These are phyloP conservation scores for Cerioporus squamosus DNA, from an alignment of 1,284 basidiomycete genomes.

Conservation along the genomic window DNA sequence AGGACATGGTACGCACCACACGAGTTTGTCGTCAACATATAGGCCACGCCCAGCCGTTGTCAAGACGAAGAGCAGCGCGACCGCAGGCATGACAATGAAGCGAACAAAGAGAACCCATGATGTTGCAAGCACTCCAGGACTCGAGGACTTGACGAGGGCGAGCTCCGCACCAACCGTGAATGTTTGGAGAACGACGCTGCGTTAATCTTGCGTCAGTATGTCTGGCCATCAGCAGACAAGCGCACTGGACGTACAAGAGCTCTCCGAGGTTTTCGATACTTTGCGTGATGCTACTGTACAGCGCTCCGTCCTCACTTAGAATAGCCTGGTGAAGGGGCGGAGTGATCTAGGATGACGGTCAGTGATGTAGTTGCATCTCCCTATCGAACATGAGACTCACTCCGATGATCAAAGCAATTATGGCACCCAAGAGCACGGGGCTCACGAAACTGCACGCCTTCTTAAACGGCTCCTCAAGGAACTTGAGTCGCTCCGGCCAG, in stretches of 20 bases:
- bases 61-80: conserved; percentile 34
- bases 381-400: conserved; percentile 26
- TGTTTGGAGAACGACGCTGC: conserved; percentile 35
- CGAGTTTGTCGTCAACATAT: conserved; percentile 37
- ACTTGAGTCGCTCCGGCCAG: conserved; percentile 26
- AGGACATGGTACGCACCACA: conserved; percentile 30
- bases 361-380: neutral
- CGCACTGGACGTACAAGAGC: conserved; percentile 30
- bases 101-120: conserved; percentile 34
- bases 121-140: conserved; percentile 27
- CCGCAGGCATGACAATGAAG: conserved; percentile 34
- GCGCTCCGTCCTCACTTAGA: conserved; percentile 27
- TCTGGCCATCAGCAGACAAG: neutral
- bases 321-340: conserved; percentile 30
- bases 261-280: conserved; percentile 34
- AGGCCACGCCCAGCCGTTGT: conserved; percentile 33
- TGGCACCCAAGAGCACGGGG: conserved; percentile 34
- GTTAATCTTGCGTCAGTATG: neutral
- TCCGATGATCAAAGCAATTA: conserved; percentile 35
- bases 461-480: conserved; percentile 30
- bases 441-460: conserved; percentile 24
- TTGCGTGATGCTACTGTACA: conserved; percentile 34
- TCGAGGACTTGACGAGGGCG: conserved; percentile 28
- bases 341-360: conserved; percentile 22
- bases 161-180: conserved; percentile 38